Evolutionary conservation across 75 land plant species (phyloP).

Genomic region (Cupressus sempervirens): DNA sequence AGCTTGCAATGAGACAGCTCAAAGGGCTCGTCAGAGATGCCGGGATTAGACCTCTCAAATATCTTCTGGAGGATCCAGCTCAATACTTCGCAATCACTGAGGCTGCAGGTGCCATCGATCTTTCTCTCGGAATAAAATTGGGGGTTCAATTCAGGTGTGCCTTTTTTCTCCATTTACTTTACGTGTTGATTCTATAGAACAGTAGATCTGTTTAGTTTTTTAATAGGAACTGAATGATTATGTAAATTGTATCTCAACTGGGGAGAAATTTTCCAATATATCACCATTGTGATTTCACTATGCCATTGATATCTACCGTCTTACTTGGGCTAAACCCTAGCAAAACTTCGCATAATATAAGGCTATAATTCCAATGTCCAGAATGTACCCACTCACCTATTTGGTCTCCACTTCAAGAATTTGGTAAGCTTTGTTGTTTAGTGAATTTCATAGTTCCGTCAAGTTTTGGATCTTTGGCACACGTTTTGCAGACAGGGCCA

Average conservation of each 20-base stretch:
- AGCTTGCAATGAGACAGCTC: constrained; percentile 81
- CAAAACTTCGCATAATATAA: neutral
- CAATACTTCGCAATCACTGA: constrained; percentile 72
- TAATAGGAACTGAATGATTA: neutral
- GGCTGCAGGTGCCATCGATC: constrained; percentile 79
- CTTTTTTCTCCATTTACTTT: constrained; percentile 2
- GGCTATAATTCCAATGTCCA: neutral
- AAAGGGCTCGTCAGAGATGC: constrained; percentile 69
- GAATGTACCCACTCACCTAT: neutral
- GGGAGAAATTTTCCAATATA: neutral
- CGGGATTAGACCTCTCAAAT: constrained; percentile 64
- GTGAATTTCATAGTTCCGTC: neutral
- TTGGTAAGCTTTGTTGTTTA: neutral
- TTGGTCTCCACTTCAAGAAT: neutral
- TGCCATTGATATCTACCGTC: neutral
- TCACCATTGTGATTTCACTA: neutral
- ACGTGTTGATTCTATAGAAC: neutral
- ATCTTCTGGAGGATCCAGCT: constrained; percentile 62
- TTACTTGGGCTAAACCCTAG: neutral
- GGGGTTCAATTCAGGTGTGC: constrained; percentile 96
- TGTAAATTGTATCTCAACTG: neutral
- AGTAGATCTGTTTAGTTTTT: neutral
- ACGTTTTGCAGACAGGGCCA: too few relatives aligned
- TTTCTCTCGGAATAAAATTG: constrained; percentile 87
- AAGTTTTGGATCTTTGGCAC: too few relatives aligned